Evolutionary conservation across 164 flowering plant genomes (phyloP).

Genomic region (Nelumbo lutea): DNA sequence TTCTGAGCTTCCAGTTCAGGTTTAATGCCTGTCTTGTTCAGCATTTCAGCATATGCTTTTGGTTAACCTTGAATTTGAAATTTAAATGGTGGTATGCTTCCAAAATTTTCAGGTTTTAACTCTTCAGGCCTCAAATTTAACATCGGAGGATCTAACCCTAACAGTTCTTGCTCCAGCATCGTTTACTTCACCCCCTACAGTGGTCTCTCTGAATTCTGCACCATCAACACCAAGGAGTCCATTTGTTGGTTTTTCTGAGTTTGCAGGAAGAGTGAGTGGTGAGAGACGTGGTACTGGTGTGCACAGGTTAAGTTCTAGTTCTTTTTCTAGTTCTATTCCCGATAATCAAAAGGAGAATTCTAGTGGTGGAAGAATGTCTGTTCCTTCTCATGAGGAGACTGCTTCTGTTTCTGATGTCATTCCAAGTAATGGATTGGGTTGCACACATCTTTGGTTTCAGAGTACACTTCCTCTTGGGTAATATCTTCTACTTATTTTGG

Average conservation of each 20-base stretch:
- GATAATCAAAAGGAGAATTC: conserved; percentile 35
- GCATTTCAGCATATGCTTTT: not conserved
- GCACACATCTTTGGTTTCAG: conserved; percentile 95
- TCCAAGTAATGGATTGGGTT: conserved; percentile 60
- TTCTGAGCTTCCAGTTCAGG: conserved; percentile 90
- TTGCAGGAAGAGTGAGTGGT: conserved; percentile 28
- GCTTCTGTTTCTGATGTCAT: conserved; percentile 51
- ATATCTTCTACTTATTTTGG: conserved; percentile 7
- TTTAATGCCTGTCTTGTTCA: conserved; percentile 8
- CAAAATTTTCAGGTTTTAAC: conserved; percentile 66
- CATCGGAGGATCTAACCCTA: conserved; percentile 79
- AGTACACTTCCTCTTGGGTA: conserved; percentile 98
- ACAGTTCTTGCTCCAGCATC: conserved; percentile 99
- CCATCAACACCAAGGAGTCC: conserved; percentile 77
- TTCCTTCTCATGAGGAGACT: conserved; percentile 37
- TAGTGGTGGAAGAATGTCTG: conserved; percentile 28
- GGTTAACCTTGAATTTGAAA: conserved; percentile 4
- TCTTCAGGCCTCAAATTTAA: conserved; percentile 93
- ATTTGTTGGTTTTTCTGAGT: conserved; percentile 50
- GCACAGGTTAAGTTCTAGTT: conserved; percentile 32
- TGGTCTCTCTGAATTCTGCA: conserved; percentile 64
- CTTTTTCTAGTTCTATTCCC: conserved; percentile 12
- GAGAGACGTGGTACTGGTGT: conserved; percentile 27
- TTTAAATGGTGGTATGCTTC: conserved; percentile 13
- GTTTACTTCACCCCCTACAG: conserved; percentile 71